Conservation (phyloP, 2,329 filamentous ascomycete genomes). For the Colletotrichum godetiae region DNA sequence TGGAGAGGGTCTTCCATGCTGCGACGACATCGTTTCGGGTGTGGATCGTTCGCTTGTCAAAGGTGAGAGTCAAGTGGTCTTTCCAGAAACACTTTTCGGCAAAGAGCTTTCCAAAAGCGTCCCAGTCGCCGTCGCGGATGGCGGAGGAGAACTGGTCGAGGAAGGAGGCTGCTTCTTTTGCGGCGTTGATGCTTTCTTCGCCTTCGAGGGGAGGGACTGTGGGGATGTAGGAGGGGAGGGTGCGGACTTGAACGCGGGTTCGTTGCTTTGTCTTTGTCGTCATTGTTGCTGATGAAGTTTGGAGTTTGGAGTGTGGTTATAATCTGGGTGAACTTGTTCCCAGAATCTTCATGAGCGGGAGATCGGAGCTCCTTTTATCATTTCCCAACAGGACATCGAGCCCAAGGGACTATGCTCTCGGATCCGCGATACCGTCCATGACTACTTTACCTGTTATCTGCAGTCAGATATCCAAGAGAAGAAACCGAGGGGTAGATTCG, state of each 20-base stretch:
- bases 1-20: slow-evolving; percentile 11
- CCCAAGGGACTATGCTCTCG: neutral
- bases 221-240: slow-evolving; percentile 19
- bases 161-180: neutral
- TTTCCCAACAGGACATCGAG: neutral
- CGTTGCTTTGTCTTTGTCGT: neutral
- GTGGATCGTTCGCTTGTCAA: slow-evolving; percentile 32
- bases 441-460: too few relatives aligned
- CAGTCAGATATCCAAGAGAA: neutral
- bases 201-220: slow-evolving; percentile 12
- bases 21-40: neutral
- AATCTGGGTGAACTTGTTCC: neutral
- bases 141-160: slow-evolving; percentile 1
- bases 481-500: neutral
- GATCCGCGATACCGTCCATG: neutral
- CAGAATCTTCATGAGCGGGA: neutral
- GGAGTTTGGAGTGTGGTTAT: neutral
- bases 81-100: slow-evolving; percentile 21
- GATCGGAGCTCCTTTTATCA: neutral
- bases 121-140: slow-evolving; percentile 8
- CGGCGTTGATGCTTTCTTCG: slow-evolving; percentile 6
- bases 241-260: slow-evolving; percentile 2
- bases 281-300: neutral
- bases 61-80: slow-evolving; percentile 28
- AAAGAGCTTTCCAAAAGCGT: slow-evolving; percentile 17